phyloP scores from a whole-genome alignment of 257 asterid species.

The Linderniella brevidens region DNA sequence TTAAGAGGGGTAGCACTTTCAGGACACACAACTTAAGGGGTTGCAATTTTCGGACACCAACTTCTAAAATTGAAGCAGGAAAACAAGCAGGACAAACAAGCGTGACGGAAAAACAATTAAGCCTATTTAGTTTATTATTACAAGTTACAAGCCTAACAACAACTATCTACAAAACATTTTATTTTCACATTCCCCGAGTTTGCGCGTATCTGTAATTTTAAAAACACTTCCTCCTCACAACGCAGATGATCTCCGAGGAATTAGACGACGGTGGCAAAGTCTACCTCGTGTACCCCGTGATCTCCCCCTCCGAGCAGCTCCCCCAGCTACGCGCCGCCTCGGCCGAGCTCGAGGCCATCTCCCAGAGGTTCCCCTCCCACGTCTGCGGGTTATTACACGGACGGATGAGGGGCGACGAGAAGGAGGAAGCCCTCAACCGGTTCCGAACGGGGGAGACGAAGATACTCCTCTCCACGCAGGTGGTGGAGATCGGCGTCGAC shows the following conservation, averaged over 20 bases:
- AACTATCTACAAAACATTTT: no score
- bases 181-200: no score
- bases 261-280: slow-evolving; percentile 64
- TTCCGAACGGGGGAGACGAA: slow-evolving; percentile 67
- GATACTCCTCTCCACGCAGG: slow-evolving; percentile 82
- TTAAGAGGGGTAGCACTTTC: no score
- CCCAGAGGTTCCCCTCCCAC: slow-evolving; percentile 37
- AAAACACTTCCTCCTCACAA: slow-evolving; percentile 2
- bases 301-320: slow-evolving; percentile 75
- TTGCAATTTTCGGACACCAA: no score
- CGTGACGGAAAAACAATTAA: no score
- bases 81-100: no score
- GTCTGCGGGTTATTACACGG: slow-evolving; percentile 82
- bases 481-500: slow-evolving; percentile 88
- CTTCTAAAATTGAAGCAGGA: no score
- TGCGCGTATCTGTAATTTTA: not conserved
- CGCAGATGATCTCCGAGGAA: slow-evolving; percentile 81
- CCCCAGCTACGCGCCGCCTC: slow-evolving; percentile 93
- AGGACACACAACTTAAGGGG: no score
- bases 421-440: slow-evolving; percentile 57
- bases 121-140: no score
- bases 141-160: no score
- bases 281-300: slow-evolving; percentile 72
- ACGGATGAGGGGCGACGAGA: slow-evolving; percentile 64
- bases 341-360: slow-evolving; percentile 51